Conservation (phyloP, 2,329 filamentous ascomycete genomes). For the Grosmannia huntii region DNA sequence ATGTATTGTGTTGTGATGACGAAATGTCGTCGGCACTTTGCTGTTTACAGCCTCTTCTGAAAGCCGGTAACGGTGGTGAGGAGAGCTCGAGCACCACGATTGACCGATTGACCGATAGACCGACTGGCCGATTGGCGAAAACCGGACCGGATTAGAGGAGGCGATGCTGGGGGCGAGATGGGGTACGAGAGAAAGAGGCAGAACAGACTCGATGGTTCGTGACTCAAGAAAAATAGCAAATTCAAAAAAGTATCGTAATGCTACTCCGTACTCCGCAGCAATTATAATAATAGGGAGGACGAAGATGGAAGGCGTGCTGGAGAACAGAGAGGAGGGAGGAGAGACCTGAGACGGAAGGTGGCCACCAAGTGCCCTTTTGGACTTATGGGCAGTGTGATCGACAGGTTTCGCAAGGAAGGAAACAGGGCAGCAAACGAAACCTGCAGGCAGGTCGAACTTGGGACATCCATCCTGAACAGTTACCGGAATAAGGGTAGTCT, state of each 20-base stretch:
- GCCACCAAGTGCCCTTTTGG: neutral
- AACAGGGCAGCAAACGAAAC: neutral
- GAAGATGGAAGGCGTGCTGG: neutral
- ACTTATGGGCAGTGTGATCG: neutral
- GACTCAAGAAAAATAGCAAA: neutral
- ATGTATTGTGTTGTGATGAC: neutral
- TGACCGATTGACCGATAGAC: too few relatives aligned
- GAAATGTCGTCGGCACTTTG: too few relatives aligned
- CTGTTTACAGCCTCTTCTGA: too few relatives aligned
- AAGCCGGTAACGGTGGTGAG: neutral
- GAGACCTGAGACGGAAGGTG: neutral
- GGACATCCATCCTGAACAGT: neutral
- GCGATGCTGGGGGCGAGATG: neutral
- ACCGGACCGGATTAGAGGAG: too few relatives aligned
- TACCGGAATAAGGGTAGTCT: neutral
- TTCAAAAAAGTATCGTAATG: too few relatives aligned
- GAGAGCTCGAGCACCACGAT: too few relatives aligned
- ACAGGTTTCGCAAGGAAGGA: neutral
- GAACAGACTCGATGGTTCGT: too few relatives aligned
- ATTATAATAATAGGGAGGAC: neutral
- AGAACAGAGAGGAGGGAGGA: neutral
- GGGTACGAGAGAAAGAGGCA: neutral
- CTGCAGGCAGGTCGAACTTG: neutral
- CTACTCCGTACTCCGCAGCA: neutral
- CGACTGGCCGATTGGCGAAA: too few relatives aligned